These are phyloP conservation scores for Podospora pseudoanserina DNA, from an alignment of 495 filamentous ascomycete species.

Conservation along the genomic window DNA sequence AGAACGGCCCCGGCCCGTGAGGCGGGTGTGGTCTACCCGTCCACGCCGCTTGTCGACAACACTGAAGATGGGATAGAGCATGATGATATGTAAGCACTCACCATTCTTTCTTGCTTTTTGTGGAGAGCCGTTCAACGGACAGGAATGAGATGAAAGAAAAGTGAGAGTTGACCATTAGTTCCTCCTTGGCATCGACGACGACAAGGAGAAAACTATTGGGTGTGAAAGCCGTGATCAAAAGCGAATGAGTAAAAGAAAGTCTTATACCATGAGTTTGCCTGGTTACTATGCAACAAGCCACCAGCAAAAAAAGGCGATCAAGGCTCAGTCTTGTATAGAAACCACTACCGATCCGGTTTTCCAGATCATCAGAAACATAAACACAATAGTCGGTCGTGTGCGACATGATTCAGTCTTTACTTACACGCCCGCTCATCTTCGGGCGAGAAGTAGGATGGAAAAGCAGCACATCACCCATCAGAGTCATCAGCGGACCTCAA, in stretches of 20 bases:
- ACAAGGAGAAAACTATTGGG: neutral
- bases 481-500: constrained; percentile 26
- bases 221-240: neutral
- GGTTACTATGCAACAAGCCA: constrained; percentile 10
- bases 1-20: neutral
- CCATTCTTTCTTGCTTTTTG: constrained; percentile 3
- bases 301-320: constrained; percentile 7
- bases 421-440: constrained; percentile 3
- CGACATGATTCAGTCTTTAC: constrained; percentile 20
- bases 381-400: constrained; percentile 9
- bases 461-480: neutral
- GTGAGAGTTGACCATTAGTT: neutral
- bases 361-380: constrained; percentile 6
- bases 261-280: neutral
- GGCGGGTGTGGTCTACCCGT: neutral
- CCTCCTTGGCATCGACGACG: neutral
- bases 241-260: neutral
- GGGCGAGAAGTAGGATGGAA: neutral
- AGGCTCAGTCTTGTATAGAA: neutral
- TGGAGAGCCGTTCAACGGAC: neutral
- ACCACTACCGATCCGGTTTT: neutral
- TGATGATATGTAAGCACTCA: neutral
- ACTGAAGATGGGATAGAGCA: neutral
- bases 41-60: neutral
- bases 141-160: neutral